Base-by-base conservation (phyloP, 768 basidiomycete species). In the Pulveroboletus sp. region DNA sequence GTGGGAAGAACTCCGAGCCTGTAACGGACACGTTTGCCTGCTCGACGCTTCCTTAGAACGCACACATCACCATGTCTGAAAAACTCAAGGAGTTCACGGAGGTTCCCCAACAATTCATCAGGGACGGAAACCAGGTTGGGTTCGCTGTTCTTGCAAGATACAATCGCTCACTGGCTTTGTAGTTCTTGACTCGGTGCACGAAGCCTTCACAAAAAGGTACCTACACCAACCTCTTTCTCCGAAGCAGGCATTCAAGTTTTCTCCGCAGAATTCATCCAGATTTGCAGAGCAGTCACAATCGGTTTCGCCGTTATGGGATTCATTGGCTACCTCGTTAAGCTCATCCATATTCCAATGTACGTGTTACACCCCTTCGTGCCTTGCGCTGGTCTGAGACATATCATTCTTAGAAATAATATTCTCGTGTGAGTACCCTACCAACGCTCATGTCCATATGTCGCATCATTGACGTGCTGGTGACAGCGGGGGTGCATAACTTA, bases 261-360 rank as follows among this genome's bases (percentile, higher is more conserved):
- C 19, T 43, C 27, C n/a, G n/a, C n/a, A 99, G 96, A 99, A 69
- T 99, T 94, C 71, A 59, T 82, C 35, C 92, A 95, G 67, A 94
- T 99, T 57, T 98, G 86, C 75, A 87, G 85, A 68, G 96, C 96
- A 29, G 93, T 99, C 47, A 93, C 93, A 2, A 85, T 98, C 53
- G 96, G 96, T 13, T 99, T 99, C 64, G 92, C 86, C 43, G 90
- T 99, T 58, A 98, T 98, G 94, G 96, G 96, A 14, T 95, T 97
- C 79, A 93, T 99, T 68, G 96, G 96, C 14, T 99, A 95, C 76
- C 87, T 98, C 65, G 94, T 96, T 58, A 97, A 97, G 72, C 83
- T 97, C 57, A 93, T 98, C 61, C 93, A 97, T 72, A 96, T 95
- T 71, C 93, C 94, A 61, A 95, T 96, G 93, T 95, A 59, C 74